phyloP scores from a whole-genome alignment of 140 eudicot species.

The Erigeron philadelphicus region DNA sequence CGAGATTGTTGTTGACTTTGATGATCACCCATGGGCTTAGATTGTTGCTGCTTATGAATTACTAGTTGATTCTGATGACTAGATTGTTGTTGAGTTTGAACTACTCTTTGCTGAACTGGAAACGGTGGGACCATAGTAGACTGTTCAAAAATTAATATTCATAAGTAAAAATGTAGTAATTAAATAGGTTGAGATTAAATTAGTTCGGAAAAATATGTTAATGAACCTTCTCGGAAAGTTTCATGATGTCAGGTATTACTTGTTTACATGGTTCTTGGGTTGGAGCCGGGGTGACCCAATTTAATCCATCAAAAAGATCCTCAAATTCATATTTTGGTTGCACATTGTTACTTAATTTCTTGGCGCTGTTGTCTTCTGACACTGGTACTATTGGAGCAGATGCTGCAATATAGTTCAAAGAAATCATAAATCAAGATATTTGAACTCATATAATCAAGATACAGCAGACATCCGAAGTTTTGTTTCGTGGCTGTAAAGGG shows the following conservation, averaged over 20 bases:
- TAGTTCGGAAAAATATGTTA: neutral
- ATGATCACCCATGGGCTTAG: too few relatives aligned
- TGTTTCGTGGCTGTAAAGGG: neutral
- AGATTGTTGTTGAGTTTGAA: too few relatives aligned
- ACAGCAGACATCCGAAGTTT: neutral
- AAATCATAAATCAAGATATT: too few relatives aligned
- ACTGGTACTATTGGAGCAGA: conserved; percentile 22
- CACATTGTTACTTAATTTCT: conserved; percentile 25
- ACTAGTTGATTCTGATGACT: too few relatives aligned
- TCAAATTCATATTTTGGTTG: conserved; percentile 38
- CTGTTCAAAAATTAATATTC: conserved; percentile 26
- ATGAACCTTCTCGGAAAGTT: conserved; percentile 35
- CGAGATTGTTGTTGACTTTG: too few relatives aligned
- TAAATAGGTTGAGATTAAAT: neutral
- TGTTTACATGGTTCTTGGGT: conserved; percentile 34
- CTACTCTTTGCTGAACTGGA: conserved; percentile 30
- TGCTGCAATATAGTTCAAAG: conserved; percentile 31
- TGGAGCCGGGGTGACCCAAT: conserved; percentile 36
- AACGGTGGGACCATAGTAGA: conserved; percentile 29
- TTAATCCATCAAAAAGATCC: conserved; percentile 49
- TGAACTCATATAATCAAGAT: conserved; percentile 14
- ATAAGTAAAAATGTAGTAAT: neutral
- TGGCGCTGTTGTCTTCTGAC: conserved; percentile 27
- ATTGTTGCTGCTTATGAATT: too few relatives aligned
- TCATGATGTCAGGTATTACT: conserved; percentile 27